These are phyloP conservation scores for Daldinia concentrica DNA, from an alignment of 495 filamentous ascomycete species.

Conservation along the genomic window DNA sequence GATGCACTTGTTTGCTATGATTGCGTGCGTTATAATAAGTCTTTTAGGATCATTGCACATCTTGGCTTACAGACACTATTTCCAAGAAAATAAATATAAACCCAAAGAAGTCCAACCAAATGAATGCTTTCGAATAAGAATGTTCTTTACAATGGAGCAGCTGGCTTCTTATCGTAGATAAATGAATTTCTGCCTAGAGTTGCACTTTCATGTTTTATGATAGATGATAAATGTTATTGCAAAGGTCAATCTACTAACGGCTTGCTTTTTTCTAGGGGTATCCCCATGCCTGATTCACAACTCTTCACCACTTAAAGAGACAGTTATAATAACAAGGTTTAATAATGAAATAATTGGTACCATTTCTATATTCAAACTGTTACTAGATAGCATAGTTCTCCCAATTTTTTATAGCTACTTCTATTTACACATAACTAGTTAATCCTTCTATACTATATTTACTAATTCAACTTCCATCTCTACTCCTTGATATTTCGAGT, in stretches of 20 bases:
- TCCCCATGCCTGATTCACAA: slow-evolving; percentile 17
- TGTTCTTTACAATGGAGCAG: background rate
- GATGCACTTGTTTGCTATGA: background rate
- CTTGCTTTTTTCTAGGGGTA: slow-evolving; percentile 8
- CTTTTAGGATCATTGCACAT: background rate
- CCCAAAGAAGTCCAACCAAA: background rate
- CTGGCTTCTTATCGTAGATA: background rate
- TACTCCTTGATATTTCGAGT: background rate
- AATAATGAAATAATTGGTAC: background rate
- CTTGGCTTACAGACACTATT: background rate
- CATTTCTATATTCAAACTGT: background rate
- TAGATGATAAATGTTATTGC: background rate
- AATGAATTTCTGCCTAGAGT: background rate
- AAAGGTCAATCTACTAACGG: background rate
- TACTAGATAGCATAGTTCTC: background rate
- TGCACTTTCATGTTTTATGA: slow-evolving; percentile 5
- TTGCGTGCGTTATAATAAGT: background rate
- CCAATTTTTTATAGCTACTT: background rate
- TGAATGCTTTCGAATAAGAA: background rate
- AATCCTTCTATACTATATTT: background rate
- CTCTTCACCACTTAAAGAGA: slow-evolving; percentile 13
- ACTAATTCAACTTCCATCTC: background rate
- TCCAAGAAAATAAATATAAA: background rate
- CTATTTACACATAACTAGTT: background rate
- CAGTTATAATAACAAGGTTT: background rate